Conservation (phyloP, 1,284 basidiomycete species). For the Mrakiaceae sp. region DNA sequence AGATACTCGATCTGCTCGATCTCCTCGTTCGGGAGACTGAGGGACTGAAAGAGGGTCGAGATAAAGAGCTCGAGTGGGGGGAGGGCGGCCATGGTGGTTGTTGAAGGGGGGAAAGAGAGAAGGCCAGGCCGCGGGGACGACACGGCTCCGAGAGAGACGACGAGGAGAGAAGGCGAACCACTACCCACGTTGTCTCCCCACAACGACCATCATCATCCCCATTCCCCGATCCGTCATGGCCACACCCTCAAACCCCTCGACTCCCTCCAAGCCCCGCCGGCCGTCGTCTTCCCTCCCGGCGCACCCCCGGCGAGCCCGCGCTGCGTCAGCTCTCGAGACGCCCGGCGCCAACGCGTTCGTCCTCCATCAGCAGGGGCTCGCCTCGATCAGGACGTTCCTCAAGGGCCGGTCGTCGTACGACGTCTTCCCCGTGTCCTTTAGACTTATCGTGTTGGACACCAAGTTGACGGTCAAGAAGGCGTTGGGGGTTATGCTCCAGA, state of each 20-base stretch:
- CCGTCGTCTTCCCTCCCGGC: background rate
- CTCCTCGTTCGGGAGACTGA: background rate
- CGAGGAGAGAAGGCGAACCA: too few relatives aligned
- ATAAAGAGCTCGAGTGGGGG: conserved; percentile 15
- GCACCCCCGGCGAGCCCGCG: background rate
- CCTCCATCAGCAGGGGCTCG: conserved; percentile 60
- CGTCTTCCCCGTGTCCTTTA: conserved; percentile 89
- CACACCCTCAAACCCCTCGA: background rate
- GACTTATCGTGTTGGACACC: conserved; percentile 91
- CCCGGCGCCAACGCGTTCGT: background rate
- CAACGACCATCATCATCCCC: too few relatives aligned
- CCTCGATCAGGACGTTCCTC: conserved; percentile 69
- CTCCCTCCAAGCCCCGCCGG: conserved; percentile 11
- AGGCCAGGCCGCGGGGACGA: background rate
- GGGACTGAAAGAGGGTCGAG: background rate
- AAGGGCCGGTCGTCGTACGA: conserved; percentile 81
- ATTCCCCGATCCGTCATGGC: too few relatives aligned
- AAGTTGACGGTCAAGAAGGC: conserved; percentile 90
- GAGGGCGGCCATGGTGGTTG: background rate
- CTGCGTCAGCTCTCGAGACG: background rate
- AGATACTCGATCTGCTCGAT: conserved; percentile 8
- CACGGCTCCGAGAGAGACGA: too few relatives aligned
- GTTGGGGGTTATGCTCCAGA: conserved; percentile 73
- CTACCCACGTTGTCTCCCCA: too few relatives aligned
- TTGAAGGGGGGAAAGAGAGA: conserved; percentile 9